phyloP scores from a whole-genome alignment of 73 alveolate genomes.

The Symbiodinium pilosum region DNA sequence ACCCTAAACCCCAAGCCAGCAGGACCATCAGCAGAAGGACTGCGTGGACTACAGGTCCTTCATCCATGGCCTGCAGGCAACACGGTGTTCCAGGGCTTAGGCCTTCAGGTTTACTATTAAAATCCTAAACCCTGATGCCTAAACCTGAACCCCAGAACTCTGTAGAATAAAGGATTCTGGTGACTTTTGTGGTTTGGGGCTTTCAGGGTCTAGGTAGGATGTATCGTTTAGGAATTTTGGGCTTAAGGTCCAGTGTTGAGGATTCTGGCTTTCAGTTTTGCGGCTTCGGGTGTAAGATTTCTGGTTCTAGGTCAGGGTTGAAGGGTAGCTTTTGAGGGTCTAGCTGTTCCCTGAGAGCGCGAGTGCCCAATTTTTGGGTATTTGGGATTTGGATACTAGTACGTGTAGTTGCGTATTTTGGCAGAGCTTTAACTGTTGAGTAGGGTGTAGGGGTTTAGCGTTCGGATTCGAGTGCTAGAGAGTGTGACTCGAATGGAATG shows the following conservation, averaged over 20 bases:
- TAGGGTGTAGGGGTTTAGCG: too few species aligned
- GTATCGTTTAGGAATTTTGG: neutral
- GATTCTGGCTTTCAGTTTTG: neutral
- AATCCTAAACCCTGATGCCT: neutral
- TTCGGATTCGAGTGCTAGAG: too few species aligned
- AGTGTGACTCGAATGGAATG: too few species aligned
- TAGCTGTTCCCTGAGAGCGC: too few species aligned
- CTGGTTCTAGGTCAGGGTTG: too few species aligned
- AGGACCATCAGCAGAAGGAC: slow-evolving; percentile 54
- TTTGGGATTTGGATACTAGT: too few species aligned
- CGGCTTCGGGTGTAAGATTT: too few species aligned
- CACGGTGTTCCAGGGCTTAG: neutral
- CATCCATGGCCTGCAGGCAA: slow-evolving; percentile 40
- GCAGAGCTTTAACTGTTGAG: too few species aligned
- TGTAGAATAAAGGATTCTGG: neutral
- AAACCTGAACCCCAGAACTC: neutral
- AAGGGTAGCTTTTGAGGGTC: too few species aligned
- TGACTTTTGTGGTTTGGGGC: neutral
- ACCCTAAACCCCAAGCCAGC: neutral
- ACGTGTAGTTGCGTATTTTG: too few species aligned
- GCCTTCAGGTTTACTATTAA: neutral
- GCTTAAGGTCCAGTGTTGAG: neutral
- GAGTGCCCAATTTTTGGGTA: too few species aligned
- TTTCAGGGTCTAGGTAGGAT: neutral
- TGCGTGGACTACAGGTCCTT: slow-evolving; percentile 81